phyloP scores from a whole-genome alignment of 495 filamentous ascomycete genomes.

The Tuber brumale region DNA sequence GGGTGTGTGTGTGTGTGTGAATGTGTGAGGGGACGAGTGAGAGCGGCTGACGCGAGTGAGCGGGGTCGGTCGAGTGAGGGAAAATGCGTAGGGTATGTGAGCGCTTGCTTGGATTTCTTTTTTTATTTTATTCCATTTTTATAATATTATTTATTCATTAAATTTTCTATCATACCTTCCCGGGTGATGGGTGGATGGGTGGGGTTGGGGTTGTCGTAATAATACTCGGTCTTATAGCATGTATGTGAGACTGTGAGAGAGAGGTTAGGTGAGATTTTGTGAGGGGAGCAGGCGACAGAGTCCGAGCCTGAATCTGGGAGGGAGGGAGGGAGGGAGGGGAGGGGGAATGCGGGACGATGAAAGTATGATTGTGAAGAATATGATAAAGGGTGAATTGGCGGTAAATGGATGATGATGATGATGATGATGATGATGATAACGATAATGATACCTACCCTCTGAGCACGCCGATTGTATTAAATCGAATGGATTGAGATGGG shows the following conservation, averaged over 20 bases:
- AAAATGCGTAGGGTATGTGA: background rate
- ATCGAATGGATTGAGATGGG: background rate
- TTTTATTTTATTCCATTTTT: background rate
- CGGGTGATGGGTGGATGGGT: background rate
- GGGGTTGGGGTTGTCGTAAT: background rate
- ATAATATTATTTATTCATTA: no score
- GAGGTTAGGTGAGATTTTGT: constrained; percentile 1
- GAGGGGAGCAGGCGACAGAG: background rate
- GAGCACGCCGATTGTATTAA: background rate
- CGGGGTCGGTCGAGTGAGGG: constrained; percentile 6
- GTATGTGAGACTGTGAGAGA: background rate
- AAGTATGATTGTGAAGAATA: background rate
- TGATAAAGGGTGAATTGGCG: background rate
- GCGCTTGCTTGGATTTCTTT: background rate
- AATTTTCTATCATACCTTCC: background rate
- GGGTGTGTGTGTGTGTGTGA: background rate
- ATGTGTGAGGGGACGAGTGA: background rate
- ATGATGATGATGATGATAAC: background rate
- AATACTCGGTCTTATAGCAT: background rate
- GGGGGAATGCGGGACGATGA: background rate
- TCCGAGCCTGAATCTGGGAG: background rate
- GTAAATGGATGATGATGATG: background rate
- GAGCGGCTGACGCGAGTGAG: constrained; percentile 5
- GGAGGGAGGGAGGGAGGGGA: background rate
- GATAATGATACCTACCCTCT: background rate